Conservation (phyloP, 805 yeast species). For the Ogataea polymorpha region DNA sequence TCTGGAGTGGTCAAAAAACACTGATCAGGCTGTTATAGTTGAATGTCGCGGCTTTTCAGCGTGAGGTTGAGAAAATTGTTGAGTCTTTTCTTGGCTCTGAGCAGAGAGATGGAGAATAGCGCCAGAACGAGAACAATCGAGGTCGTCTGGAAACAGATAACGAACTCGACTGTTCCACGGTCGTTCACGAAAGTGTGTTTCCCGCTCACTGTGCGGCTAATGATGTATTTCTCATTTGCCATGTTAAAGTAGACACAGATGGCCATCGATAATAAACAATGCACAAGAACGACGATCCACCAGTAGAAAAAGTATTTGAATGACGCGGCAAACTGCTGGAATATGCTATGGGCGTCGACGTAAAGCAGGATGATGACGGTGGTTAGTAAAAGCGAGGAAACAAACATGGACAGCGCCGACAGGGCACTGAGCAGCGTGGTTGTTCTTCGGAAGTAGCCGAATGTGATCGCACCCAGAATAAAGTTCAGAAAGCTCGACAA, state of each 20-base stretch:
- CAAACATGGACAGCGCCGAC: conserved; percentile 8
- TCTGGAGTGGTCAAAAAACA: conserved; percentile 92
- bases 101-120: conserved; percentile 11
- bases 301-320: conserved; percentile 16
- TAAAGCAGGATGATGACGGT: conserved; percentile 8
- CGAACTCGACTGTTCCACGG: conserved; percentile 12
- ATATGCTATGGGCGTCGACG: conserved; percentile 8
- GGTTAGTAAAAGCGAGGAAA: conserved; percentile 10
- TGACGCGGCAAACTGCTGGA: conserved; percentile 14
- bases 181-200: conserved; percentile 7
- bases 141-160: conserved; percentile 12
- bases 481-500: conserved; percentile 12
- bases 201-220: conserved; percentile 5
- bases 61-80: conserved; percentile 9
- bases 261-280: conserved; percentile 9
- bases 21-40: conserved; percentile 27
- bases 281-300: conserved; percentile 15
- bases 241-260: conserved; percentile 8
- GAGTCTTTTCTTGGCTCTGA: conserved; percentile 12
- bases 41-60: background rate
- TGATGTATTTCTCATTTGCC: conserved; percentile 8
- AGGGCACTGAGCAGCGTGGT: conserved; percentile 8
- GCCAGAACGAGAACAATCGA: conserved; percentile 6
- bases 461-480: conserved; percentile 10
- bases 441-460: conserved; percentile 10